Evolutionary conservation across 345 rosid genomes (phyloP), one percentile per base, ranked within the genome.

Genomic region (Salix purpurea): DNA sequence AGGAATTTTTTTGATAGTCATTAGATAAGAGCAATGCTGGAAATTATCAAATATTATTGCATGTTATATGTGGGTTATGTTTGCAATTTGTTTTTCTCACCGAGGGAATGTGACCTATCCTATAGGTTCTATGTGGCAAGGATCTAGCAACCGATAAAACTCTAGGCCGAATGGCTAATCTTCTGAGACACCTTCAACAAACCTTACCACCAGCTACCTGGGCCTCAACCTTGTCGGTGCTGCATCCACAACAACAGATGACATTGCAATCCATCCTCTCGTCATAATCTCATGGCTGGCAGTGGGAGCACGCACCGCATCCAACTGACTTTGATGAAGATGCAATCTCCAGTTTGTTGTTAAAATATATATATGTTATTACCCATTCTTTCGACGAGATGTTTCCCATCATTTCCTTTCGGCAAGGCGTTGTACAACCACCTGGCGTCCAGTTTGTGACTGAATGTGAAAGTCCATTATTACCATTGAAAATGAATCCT

Each of bases 241-340:
- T 96, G 87, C 94, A 91, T 79, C 99, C 99, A 2, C 97, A 96
- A 80, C 99, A 96, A 68, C 98, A 92, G 85, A 87, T 92, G 58
- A 94, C 97, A 1, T 84, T 96, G 82, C 99, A 96, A 79, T 82
- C 99, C 70, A 90, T 94, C 86, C 99, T 96, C 81, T 89, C 97
- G 7, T 88, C 93, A 5, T 92, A 85, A 82, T 32, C 7, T 24
- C 18, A 24, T 14, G 42, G 34, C 69, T 23, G 58, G 66, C 23
- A 50, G 64, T 61, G 36, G 65, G 36, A 34, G 6, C 36, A 34
- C 36, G 70, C 70, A 60, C 50, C 50, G 68, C 68, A 52, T 52
- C 70, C 19, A 69, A 74, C 74, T 76, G 71, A 42, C 64, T 69
- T 75, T 48, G 26, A 68, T 23, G 73, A 75, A 80, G 32, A 50